Conservation (phyloP, 2,329 filamentous ascomycete genomes). For the Fusarium hostae region DNA sequence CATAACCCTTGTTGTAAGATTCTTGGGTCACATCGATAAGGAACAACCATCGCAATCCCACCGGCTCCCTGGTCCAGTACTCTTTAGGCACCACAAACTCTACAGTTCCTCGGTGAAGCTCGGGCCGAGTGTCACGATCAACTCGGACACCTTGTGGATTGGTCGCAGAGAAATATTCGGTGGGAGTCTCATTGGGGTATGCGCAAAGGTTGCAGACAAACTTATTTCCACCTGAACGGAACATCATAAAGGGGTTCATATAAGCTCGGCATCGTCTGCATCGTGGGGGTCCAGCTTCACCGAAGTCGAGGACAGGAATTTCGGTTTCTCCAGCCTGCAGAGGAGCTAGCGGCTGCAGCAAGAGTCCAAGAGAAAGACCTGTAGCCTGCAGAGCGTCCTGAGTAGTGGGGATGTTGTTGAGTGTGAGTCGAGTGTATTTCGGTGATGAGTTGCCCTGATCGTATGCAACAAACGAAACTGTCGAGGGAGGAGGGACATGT, state of each 20-base stretch:
- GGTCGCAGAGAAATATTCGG: constrained; percentile 93
- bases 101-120: constrained; percentile 90
- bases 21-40: constrained; percentile 94
- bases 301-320: constrained; percentile 94
- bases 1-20: constrained; percentile 87
- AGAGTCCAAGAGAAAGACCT: constrained; percentile 84
- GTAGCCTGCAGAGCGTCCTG: constrained; percentile 83
- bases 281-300: constrained; percentile 86
- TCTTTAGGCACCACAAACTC: constrained; percentile 98
- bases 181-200: constrained; percentile 91
- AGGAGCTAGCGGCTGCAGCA: constrained; percentile 87
- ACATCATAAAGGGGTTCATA: constrained; percentile 99
- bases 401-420: constrained; percentile 92
- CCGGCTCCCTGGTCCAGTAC: constrained; percentile 96
- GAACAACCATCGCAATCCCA: constrained; percentile 88
- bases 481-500: constrained; percentile 88
- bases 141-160: constrained; percentile 87
- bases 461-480: constrained; percentile 89
- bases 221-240: constrained; percentile 91
- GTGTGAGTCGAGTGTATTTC: constrained; percentile 88
- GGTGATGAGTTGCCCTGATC: constrained; percentile 98
- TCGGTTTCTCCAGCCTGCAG: constrained; percentile 86
- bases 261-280: constrained; percentile 94
- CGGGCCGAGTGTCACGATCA: constrained; percentile 88
- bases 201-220: constrained; percentile 99